Evolutionary conservation across 2,329 filamentous ascomycete genomes (phyloP).

Genomic region (Paecilomyces dactylethromorphus): DNA sequence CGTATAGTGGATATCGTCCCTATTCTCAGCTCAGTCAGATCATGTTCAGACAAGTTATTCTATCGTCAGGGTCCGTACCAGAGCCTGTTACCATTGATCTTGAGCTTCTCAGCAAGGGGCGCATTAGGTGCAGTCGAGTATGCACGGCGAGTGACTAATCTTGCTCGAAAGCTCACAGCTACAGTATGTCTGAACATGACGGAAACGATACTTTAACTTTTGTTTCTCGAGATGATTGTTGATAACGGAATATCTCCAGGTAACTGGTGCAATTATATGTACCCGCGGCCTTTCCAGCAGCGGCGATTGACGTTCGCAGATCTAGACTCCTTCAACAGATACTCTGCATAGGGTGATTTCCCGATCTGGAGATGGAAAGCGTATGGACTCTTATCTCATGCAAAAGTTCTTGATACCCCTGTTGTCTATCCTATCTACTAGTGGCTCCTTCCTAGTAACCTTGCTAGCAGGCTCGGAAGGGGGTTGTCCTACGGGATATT

Average conservation of each 20-base stretch:
- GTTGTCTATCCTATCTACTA: not conserved
- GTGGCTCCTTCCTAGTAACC: too few relatives aligned
- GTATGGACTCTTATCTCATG: not conserved
- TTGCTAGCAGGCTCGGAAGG: too few relatives aligned
- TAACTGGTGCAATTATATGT: not conserved
- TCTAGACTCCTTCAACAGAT: not conserved
- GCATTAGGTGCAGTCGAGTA: not conserved
- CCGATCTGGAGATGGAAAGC: not conserved
- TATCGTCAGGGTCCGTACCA: not conserved
- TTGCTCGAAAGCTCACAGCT: not conserved
- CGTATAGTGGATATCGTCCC: conserved; percentile 10
- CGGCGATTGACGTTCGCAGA: not conserved
- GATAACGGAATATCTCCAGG: not conserved
- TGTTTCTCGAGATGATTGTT: not conserved
- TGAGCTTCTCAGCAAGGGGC: conserved; percentile 2
- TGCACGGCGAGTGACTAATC: not conserved
- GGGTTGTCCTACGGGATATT: too few relatives aligned
- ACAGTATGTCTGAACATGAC: not conserved
- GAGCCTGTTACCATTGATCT: conserved; percentile 6
- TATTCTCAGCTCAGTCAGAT: not conserved
- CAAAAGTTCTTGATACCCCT: not conserved
- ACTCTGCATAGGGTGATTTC: not conserved
- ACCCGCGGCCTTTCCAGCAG: not conserved
- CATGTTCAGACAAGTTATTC: not conserved
- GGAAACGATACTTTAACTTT: not conserved